phyloP scores from a whole-genome alignment of 169 alveolate genomes.

The Plasmodium falciparum region DNA sequence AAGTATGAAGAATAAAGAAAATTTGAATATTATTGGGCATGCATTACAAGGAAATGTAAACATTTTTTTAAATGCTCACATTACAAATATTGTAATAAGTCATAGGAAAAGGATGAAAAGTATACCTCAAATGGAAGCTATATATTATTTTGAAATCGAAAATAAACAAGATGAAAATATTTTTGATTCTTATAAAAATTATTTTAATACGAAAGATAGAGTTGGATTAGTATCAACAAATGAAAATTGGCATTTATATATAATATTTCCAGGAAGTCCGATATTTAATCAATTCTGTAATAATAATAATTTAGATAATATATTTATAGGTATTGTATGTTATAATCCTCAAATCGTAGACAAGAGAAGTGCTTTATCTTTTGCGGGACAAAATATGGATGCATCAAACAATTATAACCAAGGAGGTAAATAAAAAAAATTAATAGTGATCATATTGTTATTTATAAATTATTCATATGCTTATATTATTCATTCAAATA shows the following conservation, averaged over 20 bases:
- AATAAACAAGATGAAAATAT: conserved; percentile 53
- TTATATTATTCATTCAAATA: too few relatives aligned
- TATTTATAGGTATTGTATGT: conserved; percentile 55
- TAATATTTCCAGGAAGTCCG: conserved; percentile 70
- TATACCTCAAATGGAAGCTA: conserved; percentile 49
- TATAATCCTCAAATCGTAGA: conserved; percentile 52
- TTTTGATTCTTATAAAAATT: conserved; percentile 57
- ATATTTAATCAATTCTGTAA: conserved; percentile 38
- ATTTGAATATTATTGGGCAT: conserved; percentile 29
- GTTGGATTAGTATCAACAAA: conserved; percentile 70
- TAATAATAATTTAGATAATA: conserved; percentile 32
- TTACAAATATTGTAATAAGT: conserved; percentile 37
- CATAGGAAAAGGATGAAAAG: conserved; percentile 72
- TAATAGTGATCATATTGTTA: not conserved
- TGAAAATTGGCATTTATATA: conserved; percentile 64
- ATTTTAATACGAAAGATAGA: conserved; percentile 73
- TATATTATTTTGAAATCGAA: conserved; percentile 64
- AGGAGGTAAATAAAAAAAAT: conserved; percentile 1
- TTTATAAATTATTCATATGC: not conserved
- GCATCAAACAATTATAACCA: not conserved
- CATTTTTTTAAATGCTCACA: conserved; percentile 25
- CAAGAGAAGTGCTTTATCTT: conserved; percentile 3
- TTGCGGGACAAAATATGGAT: not conserved
- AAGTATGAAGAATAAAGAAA: conserved; percentile 73
- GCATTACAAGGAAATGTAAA: conserved; percentile 34